These are phyloP conservation scores for Fraxinus sp. DNA, from an alignment of 305 asterid genomes.

Conservation along the genomic window DNA sequence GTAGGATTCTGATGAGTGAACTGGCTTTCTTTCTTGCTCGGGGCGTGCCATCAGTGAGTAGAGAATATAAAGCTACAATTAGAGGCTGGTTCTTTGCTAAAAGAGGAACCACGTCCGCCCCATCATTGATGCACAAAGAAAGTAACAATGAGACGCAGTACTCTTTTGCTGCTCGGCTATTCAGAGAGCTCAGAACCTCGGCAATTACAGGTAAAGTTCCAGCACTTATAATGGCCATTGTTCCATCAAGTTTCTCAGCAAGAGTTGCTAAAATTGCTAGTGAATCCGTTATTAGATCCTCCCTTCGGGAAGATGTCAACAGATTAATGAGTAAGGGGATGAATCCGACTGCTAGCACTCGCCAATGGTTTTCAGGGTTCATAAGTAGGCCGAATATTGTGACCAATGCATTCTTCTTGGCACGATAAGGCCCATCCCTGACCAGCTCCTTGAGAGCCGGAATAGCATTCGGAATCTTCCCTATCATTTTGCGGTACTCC, in stretches of 20 bases:
- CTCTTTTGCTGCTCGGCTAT: constrained; percentile 49
- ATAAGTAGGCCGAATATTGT: constrained; percentile 55
- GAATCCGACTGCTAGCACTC: constrained; percentile 52
- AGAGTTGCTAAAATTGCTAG: constrained; percentile 61
- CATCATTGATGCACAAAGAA: constrained; percentile 54
- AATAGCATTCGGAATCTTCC: constrained; percentile 45
- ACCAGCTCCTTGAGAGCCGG: constrained; percentile 51
- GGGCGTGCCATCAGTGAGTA: constrained; percentile 49
- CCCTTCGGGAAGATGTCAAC: constrained; percentile 39
- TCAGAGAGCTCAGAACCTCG: constrained; percentile 42
- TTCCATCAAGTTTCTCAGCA: constrained; percentile 58
- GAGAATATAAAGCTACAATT: constrained; percentile 55
- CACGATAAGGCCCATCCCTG: constrained; percentile 42
- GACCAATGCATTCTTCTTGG: constrained; percentile 58
- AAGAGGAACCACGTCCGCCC: constrained; percentile 64
- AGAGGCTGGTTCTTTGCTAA: constrained; percentile 63
- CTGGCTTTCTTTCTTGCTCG: constrained; percentile 66
- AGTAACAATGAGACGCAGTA: constrained; percentile 57
- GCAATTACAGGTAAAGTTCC: constrained; percentile 47
- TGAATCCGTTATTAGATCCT: constrained; percentile 52
- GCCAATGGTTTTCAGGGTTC: constrained; percentile 59
- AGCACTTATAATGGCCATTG: constrained; percentile 49
- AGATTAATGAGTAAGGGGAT: constrained; percentile 45
- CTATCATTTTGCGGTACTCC: constrained; percentile 52
- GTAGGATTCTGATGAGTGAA: constrained; percentile 67